Conservation (phyloP, 257 asterid genomes). For the Orobanche coerulescens region DNA sequence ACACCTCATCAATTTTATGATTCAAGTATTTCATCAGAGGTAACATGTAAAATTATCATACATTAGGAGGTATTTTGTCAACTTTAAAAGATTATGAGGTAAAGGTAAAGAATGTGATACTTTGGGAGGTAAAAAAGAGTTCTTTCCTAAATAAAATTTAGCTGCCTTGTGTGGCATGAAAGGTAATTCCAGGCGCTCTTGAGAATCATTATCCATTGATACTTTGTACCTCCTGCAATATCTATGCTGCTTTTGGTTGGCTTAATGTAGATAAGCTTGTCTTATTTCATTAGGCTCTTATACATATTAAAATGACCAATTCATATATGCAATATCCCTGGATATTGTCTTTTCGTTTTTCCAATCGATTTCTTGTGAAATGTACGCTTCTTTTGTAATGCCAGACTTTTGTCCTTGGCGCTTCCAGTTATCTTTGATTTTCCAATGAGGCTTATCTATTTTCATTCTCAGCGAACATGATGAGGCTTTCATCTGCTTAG, state of each 20-base stretch:
- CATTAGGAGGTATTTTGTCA: too few species aligned
- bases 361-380: background rate
- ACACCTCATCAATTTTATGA: too few species aligned
- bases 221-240: background rate
- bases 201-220: background rate
- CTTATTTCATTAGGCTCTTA: background rate
- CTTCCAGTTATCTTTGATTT: slow-evolving; percentile 7
- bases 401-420: background rate
- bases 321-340: background rate
- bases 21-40: too few species aligned
- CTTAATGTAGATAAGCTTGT: background rate
- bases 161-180: too few species aligned
- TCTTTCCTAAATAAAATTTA: too few species aligned
- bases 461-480: slow-evolving; percentile 48
- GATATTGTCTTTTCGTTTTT: background rate
- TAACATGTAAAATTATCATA: too few species aligned
- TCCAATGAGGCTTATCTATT: slow-evolving; percentile 7
- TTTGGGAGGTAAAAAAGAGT: too few species aligned
- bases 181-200: background rate
- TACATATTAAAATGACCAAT: background rate
- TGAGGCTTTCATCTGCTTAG: slow-evolving; percentile 52
- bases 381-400: background rate
- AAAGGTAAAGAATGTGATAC: too few species aligned
- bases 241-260: background rate
- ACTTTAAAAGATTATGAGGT: too few species aligned